These are phyloP conservation scores for Hypoxylon sp. DNA, from an alignment of 2,329 filamentous ascomycete genomes.

Conservation along the genomic window DNA sequence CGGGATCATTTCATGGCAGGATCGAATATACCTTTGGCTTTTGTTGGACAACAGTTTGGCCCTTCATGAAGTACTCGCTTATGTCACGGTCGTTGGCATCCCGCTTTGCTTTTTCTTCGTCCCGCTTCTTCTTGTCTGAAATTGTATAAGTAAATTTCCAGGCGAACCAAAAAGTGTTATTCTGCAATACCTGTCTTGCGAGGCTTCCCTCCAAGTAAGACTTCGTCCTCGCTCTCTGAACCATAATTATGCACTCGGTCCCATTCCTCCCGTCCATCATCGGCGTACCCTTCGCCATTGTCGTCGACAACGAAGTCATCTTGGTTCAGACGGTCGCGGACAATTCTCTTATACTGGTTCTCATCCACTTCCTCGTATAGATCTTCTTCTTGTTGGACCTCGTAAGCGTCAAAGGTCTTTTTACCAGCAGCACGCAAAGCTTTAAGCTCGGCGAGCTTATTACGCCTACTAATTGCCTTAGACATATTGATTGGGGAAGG, in stretches of 20 bases:
- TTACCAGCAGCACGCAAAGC: conserved; percentile 90
- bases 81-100: conserved; percentile 93
- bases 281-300: conserved; percentile 95
- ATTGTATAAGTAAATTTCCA: conserved; percentile 25
- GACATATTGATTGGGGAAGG: conserved; percentile 55
- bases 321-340: conserved; percentile 86
- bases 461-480: conserved; percentile 58
- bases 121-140: conserved; percentile 84
- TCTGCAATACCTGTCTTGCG: conserved; percentile 63
- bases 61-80: conserved; percentile 92
- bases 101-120: conserved; percentile 86
- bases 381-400: conserved; percentile 85
- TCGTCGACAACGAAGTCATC: conserved; percentile 99
- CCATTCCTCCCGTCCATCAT: conserved; percentile 97
- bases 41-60: conserved; percentile 72
- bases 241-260: conserved; percentile 76
- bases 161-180: conserved; percentile 4
- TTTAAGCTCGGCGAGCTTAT: conserved; percentile 80
- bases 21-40: conserved; percentile 80
- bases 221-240: conserved; percentile 81
- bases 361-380: conserved; percentile 98
- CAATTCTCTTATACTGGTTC: conserved; percentile 96
- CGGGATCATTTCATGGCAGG: neutral
- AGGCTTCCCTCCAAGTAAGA: conserved; percentile 60
- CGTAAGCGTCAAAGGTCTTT: conserved; percentile 88